Evolutionary conservation across 1,284 basidiomycete genomes (phyloP), one percentile per base, ranked within the genome.

Genomic region (Fereydounia khargensis): DNA sequence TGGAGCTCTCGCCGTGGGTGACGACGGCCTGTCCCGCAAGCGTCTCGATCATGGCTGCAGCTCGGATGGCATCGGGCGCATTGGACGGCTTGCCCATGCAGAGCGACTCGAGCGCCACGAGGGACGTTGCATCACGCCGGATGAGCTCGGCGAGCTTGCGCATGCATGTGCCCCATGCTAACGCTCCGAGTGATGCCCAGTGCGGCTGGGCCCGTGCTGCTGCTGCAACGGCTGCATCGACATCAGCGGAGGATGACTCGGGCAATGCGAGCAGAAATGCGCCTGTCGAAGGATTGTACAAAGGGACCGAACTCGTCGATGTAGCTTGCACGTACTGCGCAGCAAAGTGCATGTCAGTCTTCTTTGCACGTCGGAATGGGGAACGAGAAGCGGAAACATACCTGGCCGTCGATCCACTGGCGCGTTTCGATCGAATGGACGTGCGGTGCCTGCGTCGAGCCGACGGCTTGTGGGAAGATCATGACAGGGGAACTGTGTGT

Each of bases 51-150:
- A 68, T 74, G 24, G 79, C 81, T 46, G 89, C 88, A 8, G 85
- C 79, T 56, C 81, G 81, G 21, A 78, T 65, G 7, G 91, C 80
- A 74, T 96, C 92, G 37, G 82, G 84, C 34, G 72, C 80, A 58
- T 81, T 82, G 76, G 86, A 91, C 0, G 90, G 86, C 79, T 91
- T 91, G 43, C 79, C 83, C 70, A 86, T 87, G 78, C 89, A 87
- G 65, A 90, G 40, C 23, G 67, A 65, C 48, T 76, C 69, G 51
- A 70, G 68, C 51, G 61, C 53, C 19, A 67, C 58, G 45, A 92
- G 79, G 71, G 86, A 85, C 54, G 87, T 86, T 42, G 77, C 69
- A 78, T 88, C 76, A 59, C 80, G 71, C 70, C 88, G 85, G 79
- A 94, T 85, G 34, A 87, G 78, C 31, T 82, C 79, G 6, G 85